phyloP scores from a whole-genome alignment of 1,139 yeast species.

The Saccharomyces hybrid region DNA sequence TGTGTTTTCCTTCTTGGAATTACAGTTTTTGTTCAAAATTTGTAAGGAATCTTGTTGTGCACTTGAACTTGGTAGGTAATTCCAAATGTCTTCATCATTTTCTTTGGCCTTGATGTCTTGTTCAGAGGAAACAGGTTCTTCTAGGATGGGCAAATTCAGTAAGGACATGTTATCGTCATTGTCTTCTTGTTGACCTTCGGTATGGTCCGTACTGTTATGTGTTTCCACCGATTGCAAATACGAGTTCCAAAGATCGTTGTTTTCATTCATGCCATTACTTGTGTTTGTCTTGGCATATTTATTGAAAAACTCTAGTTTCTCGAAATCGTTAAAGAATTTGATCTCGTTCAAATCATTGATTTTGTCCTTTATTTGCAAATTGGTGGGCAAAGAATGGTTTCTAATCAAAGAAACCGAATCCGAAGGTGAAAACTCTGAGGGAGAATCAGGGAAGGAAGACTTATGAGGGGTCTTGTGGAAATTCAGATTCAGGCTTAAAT shows the following conservation, averaged over 20 bases:
- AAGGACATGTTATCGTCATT: background rate
- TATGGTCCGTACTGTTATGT: background rate
- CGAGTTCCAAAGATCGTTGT: background rate
- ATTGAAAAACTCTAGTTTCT: constrained; percentile 17
- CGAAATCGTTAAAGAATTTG: constrained; percentile 19
- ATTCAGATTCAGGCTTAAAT: background rate
- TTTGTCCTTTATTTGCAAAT: background rate
- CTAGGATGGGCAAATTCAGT: background rate
- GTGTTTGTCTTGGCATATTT: constrained; percentile 8
- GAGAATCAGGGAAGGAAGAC: background rate
- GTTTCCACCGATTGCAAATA: background rate
- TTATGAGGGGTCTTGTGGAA: background rate
- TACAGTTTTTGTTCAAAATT: background rate
- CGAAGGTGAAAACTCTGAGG: background rate
- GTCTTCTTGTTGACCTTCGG: background rate
- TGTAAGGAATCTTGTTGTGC: background rate
- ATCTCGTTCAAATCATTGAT: constrained; percentile 2
- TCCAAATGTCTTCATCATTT: constrained; percentile 2
- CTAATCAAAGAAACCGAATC: background rate
- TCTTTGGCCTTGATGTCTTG: constrained; percentile 6
- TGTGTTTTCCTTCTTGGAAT: background rate
- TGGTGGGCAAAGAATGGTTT: background rate
- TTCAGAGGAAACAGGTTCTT: background rate
- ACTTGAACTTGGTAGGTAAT: background rate
- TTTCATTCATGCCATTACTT: background rate